Evolutionary conservation across 371 early-diverging fungal genomes (phyloP).

Genomic region (Saksenaea oblongispora): DNA sequence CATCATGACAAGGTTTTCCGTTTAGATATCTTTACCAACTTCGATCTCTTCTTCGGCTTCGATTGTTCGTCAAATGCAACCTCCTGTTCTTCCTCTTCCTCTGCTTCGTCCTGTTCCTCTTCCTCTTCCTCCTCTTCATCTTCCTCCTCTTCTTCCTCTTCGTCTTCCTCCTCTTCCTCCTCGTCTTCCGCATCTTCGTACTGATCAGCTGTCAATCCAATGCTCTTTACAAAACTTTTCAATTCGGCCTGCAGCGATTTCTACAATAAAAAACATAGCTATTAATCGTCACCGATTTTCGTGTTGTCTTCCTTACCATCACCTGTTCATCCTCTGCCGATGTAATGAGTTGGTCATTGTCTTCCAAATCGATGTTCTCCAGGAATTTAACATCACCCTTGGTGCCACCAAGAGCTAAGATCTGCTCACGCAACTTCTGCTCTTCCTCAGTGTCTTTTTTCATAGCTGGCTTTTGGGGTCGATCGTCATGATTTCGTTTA

Average conservation of each 20-base stretch:
- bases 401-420: slow-evolving; percentile 43
- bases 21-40: slow-evolving; percentile 5
- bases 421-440: slow-evolving; percentile 26
- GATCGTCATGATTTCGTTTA: not conserved
- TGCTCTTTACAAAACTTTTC: slow-evolving; percentile 33
- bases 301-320: slow-evolving; percentile 7
- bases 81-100: slow-evolving; percentile 6
- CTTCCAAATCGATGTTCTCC: slow-evolving; percentile 29
- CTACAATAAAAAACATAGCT: slow-evolving; percentile 12
- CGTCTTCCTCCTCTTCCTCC: slow-evolving; percentile 28
- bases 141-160: slow-evolving; percentile 17
- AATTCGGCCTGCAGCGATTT: slow-evolving; percentile 31
- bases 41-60: slow-evolving; percentile 13
- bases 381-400: slow-evolving; percentile 40
- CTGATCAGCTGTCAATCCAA: slow-evolving; percentile 31
- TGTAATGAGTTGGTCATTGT: slow-evolving; percentile 27
- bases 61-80: slow-evolving; percentile 14
- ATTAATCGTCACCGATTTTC: not conserved
- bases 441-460: slow-evolving; percentile 7
- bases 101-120: slow-evolving; percentile 16
- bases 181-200: slow-evolving; percentile 28
- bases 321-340: slow-evolving; percentile 9
- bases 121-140: slow-evolving; percentile 16
- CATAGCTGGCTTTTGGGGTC: not conserved
- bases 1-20: not conserved